A percentile compares a stretch with the other conserved stretches of the same genome.
Conservation (phyloP, 2,329 filamentous ascomycete genomes). For the Neofusicoccum ribis region DNA sequence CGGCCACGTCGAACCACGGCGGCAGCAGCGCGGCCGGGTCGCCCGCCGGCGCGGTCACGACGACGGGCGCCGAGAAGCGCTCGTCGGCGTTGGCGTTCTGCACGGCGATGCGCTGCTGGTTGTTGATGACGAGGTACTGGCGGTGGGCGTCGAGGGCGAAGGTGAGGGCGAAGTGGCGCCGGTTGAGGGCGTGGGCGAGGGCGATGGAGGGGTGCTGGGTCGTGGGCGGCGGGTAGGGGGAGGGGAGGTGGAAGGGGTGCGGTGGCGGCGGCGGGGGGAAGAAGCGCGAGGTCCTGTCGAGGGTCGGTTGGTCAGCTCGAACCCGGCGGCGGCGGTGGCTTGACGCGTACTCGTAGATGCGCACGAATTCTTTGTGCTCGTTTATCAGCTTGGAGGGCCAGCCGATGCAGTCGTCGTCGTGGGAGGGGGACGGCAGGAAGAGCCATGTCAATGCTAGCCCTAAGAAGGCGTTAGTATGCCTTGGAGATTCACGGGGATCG, state of each 20-base stretch:
- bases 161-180: background rate
- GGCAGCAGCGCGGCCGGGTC: background rate
- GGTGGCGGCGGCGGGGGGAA: background rate
- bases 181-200: background rate
- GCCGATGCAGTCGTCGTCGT: slow-evolving; percentile 4
- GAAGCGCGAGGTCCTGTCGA: slow-evolving; percentile 4
- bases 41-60: background rate
- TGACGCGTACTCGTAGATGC: slow-evolving; percentile 7
- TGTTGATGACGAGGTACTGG: slow-evolving; percentile 16
- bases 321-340: background rate
- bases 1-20: slow-evolving; percentile 10
- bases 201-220: background rate
- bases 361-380: background rate
- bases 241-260: too few relatives aligned
- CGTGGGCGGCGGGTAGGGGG: too few relatives aligned
- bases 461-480: background rate
- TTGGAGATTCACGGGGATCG: too few relatives aligned
- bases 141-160: slow-evolving; percentile 6
- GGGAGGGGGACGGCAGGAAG: background rate
- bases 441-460: background rate
- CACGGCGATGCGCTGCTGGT: slow-evolving; percentile 9
- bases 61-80: slow-evolving; percentile 2
- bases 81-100: slow-evolving; percentile 1
- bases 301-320: background rate
- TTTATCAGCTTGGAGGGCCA: slow-evolving; percentile 3